Conservation (phyloP, 2,329 filamentous ascomycete species). For the Lasiodiplodia sp. region DNA sequence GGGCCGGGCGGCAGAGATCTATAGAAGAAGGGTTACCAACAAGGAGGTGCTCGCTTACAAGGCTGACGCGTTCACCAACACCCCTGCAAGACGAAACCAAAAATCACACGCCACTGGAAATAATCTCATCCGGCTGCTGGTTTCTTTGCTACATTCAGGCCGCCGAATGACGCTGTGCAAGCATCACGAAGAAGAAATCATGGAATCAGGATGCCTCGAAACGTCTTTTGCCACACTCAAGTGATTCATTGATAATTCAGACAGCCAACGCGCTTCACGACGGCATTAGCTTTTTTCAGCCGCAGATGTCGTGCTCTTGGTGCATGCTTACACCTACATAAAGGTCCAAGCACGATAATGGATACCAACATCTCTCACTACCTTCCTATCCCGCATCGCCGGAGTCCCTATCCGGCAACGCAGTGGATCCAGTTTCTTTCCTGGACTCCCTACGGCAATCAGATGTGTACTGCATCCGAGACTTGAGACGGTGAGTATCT, state of each 20-base stretch:
- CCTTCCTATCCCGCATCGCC: background rate
- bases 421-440: background rate
- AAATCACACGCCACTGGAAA: background rate
- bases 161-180: background rate
- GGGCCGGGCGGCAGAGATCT: background rate
- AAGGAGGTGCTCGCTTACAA: background rate
- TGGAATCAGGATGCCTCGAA: too few relatives aligned
- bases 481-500: too few relatives aligned
- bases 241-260: too few relatives aligned
- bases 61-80: background rate
- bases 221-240: too few relatives aligned
- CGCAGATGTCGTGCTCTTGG: background rate
- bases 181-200: background rate
- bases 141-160: background rate
- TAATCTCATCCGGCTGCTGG: background rate
- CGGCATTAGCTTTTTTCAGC: background rate
- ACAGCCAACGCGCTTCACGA: too few relatives aligned
- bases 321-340: background rate
- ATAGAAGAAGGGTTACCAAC: background rate
- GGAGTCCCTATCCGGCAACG: background rate
- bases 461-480: too few relatives aligned
- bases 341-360: background rate
- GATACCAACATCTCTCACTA: background rate
- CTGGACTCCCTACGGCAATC: background rate
- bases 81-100: background rate